phyloP scores from a whole-genome alignment of 1,139 yeast species.

The Pichia terricola region DNA sequence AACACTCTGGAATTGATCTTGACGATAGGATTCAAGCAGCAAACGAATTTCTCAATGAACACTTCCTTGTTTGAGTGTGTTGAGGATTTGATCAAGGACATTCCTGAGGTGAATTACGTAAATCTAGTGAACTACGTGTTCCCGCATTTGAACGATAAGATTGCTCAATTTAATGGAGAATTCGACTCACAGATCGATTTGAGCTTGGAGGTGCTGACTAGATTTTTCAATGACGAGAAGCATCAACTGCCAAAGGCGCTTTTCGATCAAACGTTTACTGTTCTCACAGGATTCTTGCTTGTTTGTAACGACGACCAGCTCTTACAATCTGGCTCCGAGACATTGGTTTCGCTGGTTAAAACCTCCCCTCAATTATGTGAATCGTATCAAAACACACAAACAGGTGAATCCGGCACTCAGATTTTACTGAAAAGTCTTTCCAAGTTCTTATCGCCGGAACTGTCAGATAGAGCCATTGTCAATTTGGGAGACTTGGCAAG shows the following conservation, averaged over 20 bases:
- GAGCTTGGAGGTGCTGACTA: conserved; percentile 55
- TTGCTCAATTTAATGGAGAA: conserved; percentile 28
- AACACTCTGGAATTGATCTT: conserved; percentile 47
- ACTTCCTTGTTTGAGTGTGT: conserved; percentile 57
- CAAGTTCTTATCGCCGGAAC: conserved; percentile 58
- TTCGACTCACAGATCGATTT: conserved; percentile 55
- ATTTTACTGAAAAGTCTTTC: conserved; percentile 54
- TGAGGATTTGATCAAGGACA: conserved; percentile 42
- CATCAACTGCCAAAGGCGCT: conserved; percentile 26
- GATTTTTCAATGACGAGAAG: conserved; percentile 37
- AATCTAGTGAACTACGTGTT: conserved; percentile 43
- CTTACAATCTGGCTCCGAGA: conserved; percentile 70
- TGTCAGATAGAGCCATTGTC: conserved; percentile 73
- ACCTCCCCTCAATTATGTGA: conserved; percentile 35
- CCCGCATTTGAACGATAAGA: conserved; percentile 37
- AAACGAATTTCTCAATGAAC: conserved; percentile 54
- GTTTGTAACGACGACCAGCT: conserved; percentile 67
- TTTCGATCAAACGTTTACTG: conserved; percentile 42
- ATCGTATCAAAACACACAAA: conserved; percentile 28
- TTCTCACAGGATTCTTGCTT: conserved; percentile 41
- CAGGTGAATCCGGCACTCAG: conserved; percentile 41
- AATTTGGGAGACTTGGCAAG: conserved; percentile 63
- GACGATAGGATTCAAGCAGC: conserved; percentile 59
- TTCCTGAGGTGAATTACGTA: conserved; percentile 37
- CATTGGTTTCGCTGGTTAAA: conserved; percentile 53